phyloP scores from a whole-genome alignment of 768 basidiomycete genomes.

The Tremella mesenterica region DNA sequence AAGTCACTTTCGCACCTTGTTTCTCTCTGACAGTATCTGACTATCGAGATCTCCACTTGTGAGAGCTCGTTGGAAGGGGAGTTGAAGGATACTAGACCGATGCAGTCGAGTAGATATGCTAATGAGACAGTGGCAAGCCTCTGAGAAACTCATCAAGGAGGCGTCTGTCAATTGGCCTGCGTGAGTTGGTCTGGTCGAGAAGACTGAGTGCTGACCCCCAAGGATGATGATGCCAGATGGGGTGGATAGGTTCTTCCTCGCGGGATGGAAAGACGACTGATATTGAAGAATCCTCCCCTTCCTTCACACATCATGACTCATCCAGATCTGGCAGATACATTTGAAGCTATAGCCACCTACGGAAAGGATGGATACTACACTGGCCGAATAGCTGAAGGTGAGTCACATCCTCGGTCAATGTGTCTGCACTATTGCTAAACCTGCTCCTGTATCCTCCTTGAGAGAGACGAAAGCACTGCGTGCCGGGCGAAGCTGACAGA shows the following conservation, averaged over 20 bases:
- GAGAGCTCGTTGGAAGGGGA: background rate
- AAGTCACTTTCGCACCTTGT: background rate
- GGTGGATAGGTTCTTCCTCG: conserved; percentile 10
- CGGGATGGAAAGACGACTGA: conserved; percentile 58
- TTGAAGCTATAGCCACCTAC: conserved; percentile 65
- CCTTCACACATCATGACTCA: conserved; percentile 76
- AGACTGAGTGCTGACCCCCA: background rate
- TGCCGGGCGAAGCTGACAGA: conserved; percentile 46
- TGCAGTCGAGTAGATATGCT: background rate
- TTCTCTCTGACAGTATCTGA: too few species aligned
- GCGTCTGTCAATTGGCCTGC: conserved; percentile 79
- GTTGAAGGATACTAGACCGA: too few species aligned
- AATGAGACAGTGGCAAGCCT: conserved; percentile 49
- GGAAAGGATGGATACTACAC: conserved; percentile 93
- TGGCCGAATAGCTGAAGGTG: conserved; percentile 74
- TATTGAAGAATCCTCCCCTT: conserved; percentile 50
- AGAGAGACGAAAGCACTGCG: conserved; percentile 81
- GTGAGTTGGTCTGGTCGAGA: conserved; percentile 18
- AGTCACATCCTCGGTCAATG: conserved; percentile 49
- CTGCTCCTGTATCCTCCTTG: conserved; percentile 90
- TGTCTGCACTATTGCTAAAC: conserved; percentile 61
- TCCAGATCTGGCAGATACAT: conserved; percentile 73
- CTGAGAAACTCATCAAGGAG: conserved; percentile 63
- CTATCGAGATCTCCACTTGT: too few species aligned
- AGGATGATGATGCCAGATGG: conserved; percentile 40